phyloP scores from a whole-genome alignment of 2,329 filamentous ascomycete species.

The Coniella vitis region DNA sequence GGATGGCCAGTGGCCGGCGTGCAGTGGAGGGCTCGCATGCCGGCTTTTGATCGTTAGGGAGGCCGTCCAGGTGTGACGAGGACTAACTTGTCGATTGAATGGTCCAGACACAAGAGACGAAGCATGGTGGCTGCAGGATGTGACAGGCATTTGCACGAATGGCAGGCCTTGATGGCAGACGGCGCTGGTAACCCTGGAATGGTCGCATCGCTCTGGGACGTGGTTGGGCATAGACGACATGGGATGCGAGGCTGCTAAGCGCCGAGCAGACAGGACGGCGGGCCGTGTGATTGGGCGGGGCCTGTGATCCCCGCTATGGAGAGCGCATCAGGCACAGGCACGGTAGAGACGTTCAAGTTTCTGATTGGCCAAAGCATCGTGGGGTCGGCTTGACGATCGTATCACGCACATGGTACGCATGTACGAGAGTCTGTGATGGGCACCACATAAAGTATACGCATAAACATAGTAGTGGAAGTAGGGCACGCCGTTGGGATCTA shows the following conservation, averaged over 20 bases:
- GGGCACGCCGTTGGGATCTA: too few relatives aligned
- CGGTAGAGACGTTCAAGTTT: not conserved
- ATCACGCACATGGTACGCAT: not conserved
- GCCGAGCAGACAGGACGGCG: constrained; percentile 7
- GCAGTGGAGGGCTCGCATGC: constrained; percentile 20
- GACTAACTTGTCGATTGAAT: constrained; percentile 34
- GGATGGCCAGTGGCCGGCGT: constrained; percentile 22
- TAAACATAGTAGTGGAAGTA: too few relatives aligned
- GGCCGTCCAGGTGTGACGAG: constrained; percentile 27
- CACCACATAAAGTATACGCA: too few relatives aligned
- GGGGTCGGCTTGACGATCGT: not conserved
- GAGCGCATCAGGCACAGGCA: constrained; percentile 3
- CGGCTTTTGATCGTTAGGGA: constrained; percentile 21
- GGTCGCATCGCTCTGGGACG: constrained; percentile 21
- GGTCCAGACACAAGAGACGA: constrained; percentile 23
- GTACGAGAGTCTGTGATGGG: too few relatives aligned
- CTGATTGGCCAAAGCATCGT: too few relatives aligned
- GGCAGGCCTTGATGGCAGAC: constrained; percentile 26
- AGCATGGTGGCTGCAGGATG: constrained; percentile 31
- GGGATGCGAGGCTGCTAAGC: constrained; percentile 22
- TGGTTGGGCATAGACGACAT: constrained; percentile 36
- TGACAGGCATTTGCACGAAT: constrained; percentile 29
- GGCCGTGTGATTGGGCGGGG: constrained; percentile 10
- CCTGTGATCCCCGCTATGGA: constrained; percentile 6
- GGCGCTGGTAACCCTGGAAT: constrained; percentile 18